Evolutionary conservation across 2,329 filamentous ascomycete species (phyloP), one percentile per base, ranked within the genome.

Genomic region (Erysiphe pulchra): DNA sequence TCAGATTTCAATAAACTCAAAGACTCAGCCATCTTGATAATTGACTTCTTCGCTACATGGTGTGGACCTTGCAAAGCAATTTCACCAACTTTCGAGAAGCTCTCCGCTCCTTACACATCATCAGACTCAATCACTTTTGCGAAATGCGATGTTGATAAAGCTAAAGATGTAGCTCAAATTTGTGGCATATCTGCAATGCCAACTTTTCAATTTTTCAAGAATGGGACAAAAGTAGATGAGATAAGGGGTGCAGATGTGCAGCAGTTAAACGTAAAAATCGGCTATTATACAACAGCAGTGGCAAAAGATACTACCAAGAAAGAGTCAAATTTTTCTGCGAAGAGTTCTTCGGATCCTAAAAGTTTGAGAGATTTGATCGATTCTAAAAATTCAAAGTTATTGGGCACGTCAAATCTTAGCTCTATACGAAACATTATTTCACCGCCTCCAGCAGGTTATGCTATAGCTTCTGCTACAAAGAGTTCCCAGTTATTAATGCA

Each of bases 1-100:
- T 56, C 55, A 9, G 50, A 55, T 36, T 56, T 56, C 45, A 56
- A 55, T 50, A 51, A 51, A 28, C 49, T 54, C 24, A 56, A 56
- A 41, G 13, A 47, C 11, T 48, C 43, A 12, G 34, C 50, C n/a
- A 49, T 55, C 39, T 51, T 57, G 41, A 53, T 56, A 11, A 49
- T 56, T 46, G 54, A 57, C 45, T 56, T 94, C 69, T 90, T 87
- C 58, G 86, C 86, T 59, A 79, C 86, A 63, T 92, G 84, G 81
- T 94, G 84, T 62, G 80, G 78, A 45, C 84, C 86, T 57, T 94
- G 85, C 72, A 90, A 90, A 64, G 74, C 77, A 59, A 92, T 95
- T 52, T 82, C 81, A 40, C 86, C 86, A 16, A 72, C 80, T 46
- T 94, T 92, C 62, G 81, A 92, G 56, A 73, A 77, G 54, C 75